Conservation (phyloP, 352 stramenopile genomes). For the Pythium phragmitis region DNA sequence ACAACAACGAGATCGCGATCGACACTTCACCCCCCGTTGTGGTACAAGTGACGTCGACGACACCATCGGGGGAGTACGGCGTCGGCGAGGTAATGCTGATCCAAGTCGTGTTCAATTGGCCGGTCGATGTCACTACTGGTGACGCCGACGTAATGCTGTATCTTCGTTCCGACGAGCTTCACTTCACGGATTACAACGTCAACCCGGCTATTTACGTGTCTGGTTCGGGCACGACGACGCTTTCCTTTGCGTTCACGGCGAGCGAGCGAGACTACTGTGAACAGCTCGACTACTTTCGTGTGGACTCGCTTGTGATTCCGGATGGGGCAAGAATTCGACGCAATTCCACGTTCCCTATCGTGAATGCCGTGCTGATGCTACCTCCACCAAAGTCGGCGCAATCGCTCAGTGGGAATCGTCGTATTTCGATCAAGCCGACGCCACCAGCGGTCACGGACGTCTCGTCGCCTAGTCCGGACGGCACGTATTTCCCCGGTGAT, state of each 20-base stretch:
- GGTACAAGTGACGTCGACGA: slow-evolving; percentile 40
- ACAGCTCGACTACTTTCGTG: slow-evolving; percentile 59
- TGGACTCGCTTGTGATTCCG: slow-evolving; percentile 42
- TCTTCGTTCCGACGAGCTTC: slow-evolving; percentile 53
- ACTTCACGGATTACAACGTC: slow-evolving; percentile 37
- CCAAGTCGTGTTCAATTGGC: slow-evolving; percentile 47
- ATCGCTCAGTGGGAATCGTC: slow-evolving; percentile 46
- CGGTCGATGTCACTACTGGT: slow-evolving; percentile 47
- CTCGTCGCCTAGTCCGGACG: slow-evolving; percentile 36
- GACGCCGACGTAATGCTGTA: slow-evolving; percentile 35
- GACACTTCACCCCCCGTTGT: slow-evolving; percentile 50
- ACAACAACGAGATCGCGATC: slow-evolving; percentile 56
- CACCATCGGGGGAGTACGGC: slow-evolving; percentile 56
- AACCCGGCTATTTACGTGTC: slow-evolving; percentile 48
- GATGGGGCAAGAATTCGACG: slow-evolving; percentile 37
- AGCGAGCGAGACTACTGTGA: slow-evolving; percentile 55
- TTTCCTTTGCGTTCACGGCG: slow-evolving; percentile 60
- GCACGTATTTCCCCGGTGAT: slow-evolving; percentile 60
- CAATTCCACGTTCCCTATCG: slow-evolving; percentile 47
- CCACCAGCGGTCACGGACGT: slow-evolving; percentile 40
- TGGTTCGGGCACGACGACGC: slow-evolving; percentile 44
- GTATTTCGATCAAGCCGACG: slow-evolving; percentile 59
- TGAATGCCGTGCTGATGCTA: slow-evolving; percentile 42
- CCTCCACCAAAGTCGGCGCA: slow-evolving; percentile 37
- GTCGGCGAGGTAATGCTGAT: slow-evolving; percentile 52